Evolutionary conservation across 2,329 filamentous ascomycete genomes (phyloP), one percentile per base, ranked within the genome.

Genomic region (Davidsoniella eucalypti): DNA sequence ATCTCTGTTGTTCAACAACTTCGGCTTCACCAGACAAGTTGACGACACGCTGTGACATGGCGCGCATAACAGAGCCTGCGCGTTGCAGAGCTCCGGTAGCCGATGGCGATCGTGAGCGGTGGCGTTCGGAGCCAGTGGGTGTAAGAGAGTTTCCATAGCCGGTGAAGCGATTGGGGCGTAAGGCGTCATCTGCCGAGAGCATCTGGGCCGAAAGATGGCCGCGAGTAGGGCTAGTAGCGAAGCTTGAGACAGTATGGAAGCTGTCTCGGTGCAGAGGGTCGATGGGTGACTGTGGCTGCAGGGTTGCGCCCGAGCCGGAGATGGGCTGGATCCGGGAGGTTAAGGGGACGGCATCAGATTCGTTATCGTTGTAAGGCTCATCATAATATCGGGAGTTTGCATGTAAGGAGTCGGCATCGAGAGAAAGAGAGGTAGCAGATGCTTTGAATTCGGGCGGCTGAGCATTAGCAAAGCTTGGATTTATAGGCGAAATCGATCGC

Each of bases 21-120:
- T 95, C 86, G 4, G 82, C 82, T 59, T 96, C 92, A 61, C 94
- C 94, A 65, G 87, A 94, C 58, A 98, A 76, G 61, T 96, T 96
- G 60, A 98, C 92, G 51, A 98, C 88, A 69, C 92, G 86, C 67
- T 95, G 88, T 29, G 93, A 96, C 79, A 98, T 94, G 54, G 78
- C 78, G 56, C 83, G 76, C 64, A 88, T 77, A 58, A 87, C 85
- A 7, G 83, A 85, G 42, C 83, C 77, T 54, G 84, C 83, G 57
- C 78, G 72, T 21, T 73, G 76, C 48, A 88, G 63, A 16, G 83
- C 81, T 23, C 75, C 75, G 9, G 76, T 72, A 7, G 75, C 72
- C 16, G 80, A 80, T 2, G 76, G 69, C 2, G 81, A 78, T 38
- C 80, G 69, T 41, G 82, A 82, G 42, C 73, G 68, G 48, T 71